Evolutionary conservation across 768 basidiomycete species (phyloP), one percentile per base, ranked within the genome.

Genomic region (Tricholomella constricta): DNA sequence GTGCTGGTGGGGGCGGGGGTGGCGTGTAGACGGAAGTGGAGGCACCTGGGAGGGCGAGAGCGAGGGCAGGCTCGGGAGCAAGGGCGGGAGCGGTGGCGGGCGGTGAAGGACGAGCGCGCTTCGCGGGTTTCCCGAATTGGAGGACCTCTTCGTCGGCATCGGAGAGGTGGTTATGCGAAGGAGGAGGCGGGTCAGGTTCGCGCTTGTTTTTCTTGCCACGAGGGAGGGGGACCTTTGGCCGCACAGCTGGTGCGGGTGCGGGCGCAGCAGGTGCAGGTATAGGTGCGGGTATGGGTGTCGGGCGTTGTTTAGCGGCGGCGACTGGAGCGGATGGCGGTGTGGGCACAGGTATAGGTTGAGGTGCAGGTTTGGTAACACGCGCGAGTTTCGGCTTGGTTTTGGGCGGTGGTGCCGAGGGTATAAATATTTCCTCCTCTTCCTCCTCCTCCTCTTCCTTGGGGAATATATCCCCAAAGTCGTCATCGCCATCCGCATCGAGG

Each of bases 111-210:
- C 66, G 61, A 12, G 64, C 51, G 11, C 71, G 71, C 62, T 79
- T 78, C 5, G 78, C 71, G 17, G 80, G 78, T 22, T 70, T 66
- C 6, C 80, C 80, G 54, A 85, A 78, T 52, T 72, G 71, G 6
- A 83, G 71, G 25, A 72, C 73, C 49, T 82, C 80, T 55, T 74
- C 82, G 12, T 78, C 74, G n/a, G 63, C 68, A 52, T 74, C 66
- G 9, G 69, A 61, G 32, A 59, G 42, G 6, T 31, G 40, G n/a
- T n/a, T n/a, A 31, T 35, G 43, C 5, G 56, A 35, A 22, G 52
- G 29, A 34, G 57, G 26, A 11, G 48, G 32, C n/a, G 58, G 59
- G 19, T 62, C 60, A 4, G 65, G 52, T 38, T 68, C 64, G n/a
- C 62, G 60, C 51, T 69, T 70, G 11, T 52, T 37, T 34, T 59